A percentile compares a stretch with the other conserved stretches of the same genome.
Conservation (phyloP, 805 yeast genomes). For the Pichia membranifaciens region DNA sequence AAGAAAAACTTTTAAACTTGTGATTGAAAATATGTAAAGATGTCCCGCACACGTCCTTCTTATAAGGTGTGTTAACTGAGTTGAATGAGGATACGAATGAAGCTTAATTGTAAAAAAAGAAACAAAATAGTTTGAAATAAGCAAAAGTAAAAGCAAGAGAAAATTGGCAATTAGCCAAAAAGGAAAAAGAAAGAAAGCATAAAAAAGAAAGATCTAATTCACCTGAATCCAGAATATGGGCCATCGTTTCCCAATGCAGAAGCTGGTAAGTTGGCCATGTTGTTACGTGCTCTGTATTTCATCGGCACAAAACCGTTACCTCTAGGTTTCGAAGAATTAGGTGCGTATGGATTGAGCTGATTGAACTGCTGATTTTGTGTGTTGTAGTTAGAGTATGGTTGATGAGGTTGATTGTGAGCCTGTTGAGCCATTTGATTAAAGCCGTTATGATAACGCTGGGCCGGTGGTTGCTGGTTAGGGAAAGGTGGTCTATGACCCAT, state of each 20-base stretch:
- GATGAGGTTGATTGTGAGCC: not conserved
- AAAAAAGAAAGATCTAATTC: constrained; percentile 3
- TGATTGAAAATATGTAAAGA: not conserved
- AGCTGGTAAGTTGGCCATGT: constrained; percentile 16
- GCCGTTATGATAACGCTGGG: not conserved
- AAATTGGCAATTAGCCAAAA: not conserved
- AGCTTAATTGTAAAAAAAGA: not conserved
- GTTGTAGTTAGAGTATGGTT: not conserved
- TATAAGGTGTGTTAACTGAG: no score
- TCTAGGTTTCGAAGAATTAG: constrained; percentile 8
- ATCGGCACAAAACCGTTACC: constrained; percentile 14
- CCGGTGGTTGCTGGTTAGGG: not conserved
- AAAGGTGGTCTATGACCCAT: constrained; percentile 6
- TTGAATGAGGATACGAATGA: constrained; percentile 2
- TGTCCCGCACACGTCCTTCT: not conserved
- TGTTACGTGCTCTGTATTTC: constrained; percentile 17
- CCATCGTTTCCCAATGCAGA: constrained; percentile 30
- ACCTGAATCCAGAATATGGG: constrained; percentile 35
- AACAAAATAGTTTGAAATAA: not conserved
- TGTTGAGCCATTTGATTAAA: no score
- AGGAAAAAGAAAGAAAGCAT: not conserved
- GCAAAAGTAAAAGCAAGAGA: not conserved
- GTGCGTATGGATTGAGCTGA: constrained; percentile 8
- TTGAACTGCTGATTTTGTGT: constrained; percentile 7
- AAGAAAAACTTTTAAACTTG: not conserved